These are phyloP conservation scores for Paecilomyces sp. DNA, from an alignment of 2,329 filamentous ascomycete genomes.

Conservation along the genomic window DNA sequence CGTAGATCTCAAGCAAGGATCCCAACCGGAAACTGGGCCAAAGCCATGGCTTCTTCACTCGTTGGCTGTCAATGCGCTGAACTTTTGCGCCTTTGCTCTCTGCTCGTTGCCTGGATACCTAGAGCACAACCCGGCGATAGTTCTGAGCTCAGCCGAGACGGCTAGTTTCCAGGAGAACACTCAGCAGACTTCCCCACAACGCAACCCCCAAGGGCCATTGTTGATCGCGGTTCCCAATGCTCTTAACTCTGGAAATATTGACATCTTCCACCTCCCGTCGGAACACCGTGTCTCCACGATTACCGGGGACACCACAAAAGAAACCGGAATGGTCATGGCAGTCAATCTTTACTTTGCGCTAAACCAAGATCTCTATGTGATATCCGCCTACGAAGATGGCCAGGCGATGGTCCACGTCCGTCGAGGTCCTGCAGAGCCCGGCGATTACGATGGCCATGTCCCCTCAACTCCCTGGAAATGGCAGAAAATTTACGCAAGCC, in stretches of 20 bases:
- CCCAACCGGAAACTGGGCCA: slow-evolving; percentile 39
- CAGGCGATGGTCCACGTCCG: slow-evolving; percentile 60
- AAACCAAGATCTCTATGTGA: slow-evolving; percentile 49
- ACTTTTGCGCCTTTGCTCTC: slow-evolving; percentile 80
- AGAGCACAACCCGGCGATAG: background rate
- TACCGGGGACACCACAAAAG: slow-evolving; percentile 35
- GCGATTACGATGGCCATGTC: slow-evolving; percentile 12
- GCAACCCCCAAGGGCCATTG: slow-evolving; percentile 28
- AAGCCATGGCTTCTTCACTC: slow-evolving; percentile 78
- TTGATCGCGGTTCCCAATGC: slow-evolving; percentile 77
- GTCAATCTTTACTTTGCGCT: slow-evolving; percentile 53
- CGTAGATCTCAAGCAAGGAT: slow-evolving; percentile 50
- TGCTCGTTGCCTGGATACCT: slow-evolving; percentile 34
- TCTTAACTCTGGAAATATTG: slow-evolving; percentile 66
- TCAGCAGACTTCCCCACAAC: slow-evolving; percentile 3
- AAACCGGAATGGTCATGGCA: slow-evolving; percentile 77
- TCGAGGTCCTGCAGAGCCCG: slow-evolving; percentile 29
- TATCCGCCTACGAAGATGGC: slow-evolving; percentile 82
- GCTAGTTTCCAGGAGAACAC: slow-evolving; percentile 15
- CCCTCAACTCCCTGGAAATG: slow-evolving; percentile 34
- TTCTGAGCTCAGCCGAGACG: slow-evolving; percentile 8
- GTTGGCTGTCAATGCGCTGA: slow-evolving; percentile 83
- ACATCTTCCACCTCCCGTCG: slow-evolving; percentile 75
- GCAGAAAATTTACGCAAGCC: slow-evolving; percentile 54
- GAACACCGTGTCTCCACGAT: slow-evolving; percentile 61